These are phyloP conservation scores for Endogone sp. DNA, from an alignment of 192 early-diverging fungal species.

Conservation along the genomic window DNA sequence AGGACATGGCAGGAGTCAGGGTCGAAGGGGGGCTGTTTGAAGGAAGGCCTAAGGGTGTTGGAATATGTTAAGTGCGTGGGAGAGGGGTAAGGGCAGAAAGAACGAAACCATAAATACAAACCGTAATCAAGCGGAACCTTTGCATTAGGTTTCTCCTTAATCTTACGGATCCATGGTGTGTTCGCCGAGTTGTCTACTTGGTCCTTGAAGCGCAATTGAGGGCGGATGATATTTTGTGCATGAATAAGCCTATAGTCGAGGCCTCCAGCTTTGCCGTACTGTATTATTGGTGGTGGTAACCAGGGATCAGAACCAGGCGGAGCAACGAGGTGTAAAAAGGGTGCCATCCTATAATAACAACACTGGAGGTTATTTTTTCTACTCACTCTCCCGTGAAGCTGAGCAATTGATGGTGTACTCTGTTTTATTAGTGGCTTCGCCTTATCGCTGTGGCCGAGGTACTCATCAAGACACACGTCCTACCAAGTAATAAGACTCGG, in stretches of 20 bases:
- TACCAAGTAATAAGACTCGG: conserved; percentile 15
- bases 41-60: conserved; percentile 6
- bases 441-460: conserved; percentile 43
- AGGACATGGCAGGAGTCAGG: background rate
- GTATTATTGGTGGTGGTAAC: background rate
- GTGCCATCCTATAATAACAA: too few species aligned
- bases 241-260: conserved; percentile 57
- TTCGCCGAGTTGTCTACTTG: conserved; percentile 78
- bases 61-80: background rate
- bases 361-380: too few species aligned
- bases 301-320: too few species aligned
- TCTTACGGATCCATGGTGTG: conserved; percentile 75
- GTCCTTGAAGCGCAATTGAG: conserved; percentile 87
- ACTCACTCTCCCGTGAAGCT: conserved; percentile 25
- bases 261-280: conserved; percentile 19
- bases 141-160: conserved; percentile 81
- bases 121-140: conserved; percentile 67
- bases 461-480: conserved; percentile 76
- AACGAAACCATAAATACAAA: conserved; percentile 6
- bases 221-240: conserved; percentile 70
- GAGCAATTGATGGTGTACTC: conserved; percentile 43
- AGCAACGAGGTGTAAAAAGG: background rate
- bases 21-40: background rate
- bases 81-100: background rate
- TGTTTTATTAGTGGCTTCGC: conserved; percentile 30